phyloP scores from a whole-genome alignment of 1,139 yeast genomes.

The Pichia sp. region DNA sequence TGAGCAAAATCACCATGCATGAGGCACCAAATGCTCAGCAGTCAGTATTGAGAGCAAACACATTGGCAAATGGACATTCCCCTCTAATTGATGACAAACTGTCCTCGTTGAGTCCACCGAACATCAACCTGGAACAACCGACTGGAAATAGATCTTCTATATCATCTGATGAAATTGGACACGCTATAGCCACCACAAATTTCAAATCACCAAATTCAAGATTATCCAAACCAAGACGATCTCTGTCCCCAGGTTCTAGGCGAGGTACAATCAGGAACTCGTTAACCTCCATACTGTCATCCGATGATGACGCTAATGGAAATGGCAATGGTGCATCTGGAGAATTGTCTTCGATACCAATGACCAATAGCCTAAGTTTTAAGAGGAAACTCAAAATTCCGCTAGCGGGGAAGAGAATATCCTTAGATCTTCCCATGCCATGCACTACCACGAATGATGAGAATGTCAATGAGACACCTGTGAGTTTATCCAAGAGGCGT shows the following conservation, averaged over 20 bases:
- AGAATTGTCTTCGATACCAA: background rate
- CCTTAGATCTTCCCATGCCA: constrained; percentile 2
- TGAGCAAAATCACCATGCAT: background rate
- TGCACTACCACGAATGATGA: constrained; percentile 2
- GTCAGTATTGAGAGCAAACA: no score
- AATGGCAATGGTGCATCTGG: background rate
- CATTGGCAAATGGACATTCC: no score
- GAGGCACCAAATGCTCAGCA: background rate
- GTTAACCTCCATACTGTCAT: constrained; percentile 2
- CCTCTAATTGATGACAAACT: no score
- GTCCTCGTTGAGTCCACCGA: no score
- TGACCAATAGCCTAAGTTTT: constrained; percentile 9
- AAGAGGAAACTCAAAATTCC: constrained; percentile 12
- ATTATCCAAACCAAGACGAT: constrained; percentile 4
- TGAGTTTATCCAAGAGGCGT: constrained; percentile 2
- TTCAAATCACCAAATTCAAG: background rate
- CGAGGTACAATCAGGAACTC: constrained; percentile 8
- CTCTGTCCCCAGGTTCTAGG: constrained; percentile 9
- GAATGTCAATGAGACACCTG: no score
- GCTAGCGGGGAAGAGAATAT: constrained; percentile 3
- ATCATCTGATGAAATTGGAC: background rate
- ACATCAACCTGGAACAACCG: background rate
- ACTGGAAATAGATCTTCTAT: background rate
- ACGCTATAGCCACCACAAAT: background rate
- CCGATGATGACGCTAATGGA: constrained; percentile 4